Percentiles rank a stretch among this genome's conserved stretches.
phyloP scores from a whole-genome alignment of 208 protist genomes.

The Tritrichomonas foetus region DNA sequence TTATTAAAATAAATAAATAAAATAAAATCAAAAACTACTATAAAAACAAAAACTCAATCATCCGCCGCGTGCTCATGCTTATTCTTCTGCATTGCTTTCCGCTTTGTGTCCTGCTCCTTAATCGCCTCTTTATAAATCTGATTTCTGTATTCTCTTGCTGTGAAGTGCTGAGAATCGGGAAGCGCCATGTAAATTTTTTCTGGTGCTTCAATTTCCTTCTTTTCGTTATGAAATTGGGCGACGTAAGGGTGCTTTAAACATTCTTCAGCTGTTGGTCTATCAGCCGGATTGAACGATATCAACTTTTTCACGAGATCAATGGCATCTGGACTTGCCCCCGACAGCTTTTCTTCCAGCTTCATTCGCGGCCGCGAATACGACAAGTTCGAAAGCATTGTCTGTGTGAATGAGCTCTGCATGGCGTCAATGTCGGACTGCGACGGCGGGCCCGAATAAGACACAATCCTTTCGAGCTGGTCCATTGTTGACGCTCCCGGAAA shows the following conservation, averaged over 20 bases:
- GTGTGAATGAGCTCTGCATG: not conserved
- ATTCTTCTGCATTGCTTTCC: too few relatives aligned
- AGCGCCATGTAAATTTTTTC: not conserved
- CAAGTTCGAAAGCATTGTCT: conserved; percentile 14
- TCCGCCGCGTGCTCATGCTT: too few relatives aligned
- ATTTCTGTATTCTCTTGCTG: conserved; percentile 26
- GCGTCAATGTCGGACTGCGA: not conserved
- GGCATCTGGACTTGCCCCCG: not conserved
- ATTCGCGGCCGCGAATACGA: not conserved
- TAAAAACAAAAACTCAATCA: too few relatives aligned
- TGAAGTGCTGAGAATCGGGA: not conserved
- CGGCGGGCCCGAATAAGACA: not conserved
- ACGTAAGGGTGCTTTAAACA: not conserved
- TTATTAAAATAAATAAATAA: too few relatives aligned
- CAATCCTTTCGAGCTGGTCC: conserved; percentile 46
- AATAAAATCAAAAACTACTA: too few relatives aligned
- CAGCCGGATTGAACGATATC: not conserved
- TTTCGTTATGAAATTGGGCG: not conserved
- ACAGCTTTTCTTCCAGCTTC: not conserved
- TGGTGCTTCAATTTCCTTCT: not conserved
- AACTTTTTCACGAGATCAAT: conserved; percentile 14
- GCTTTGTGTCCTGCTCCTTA: too few relatives aligned
- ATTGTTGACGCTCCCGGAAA: conserved; percentile 46
- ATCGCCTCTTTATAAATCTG: not conserved
- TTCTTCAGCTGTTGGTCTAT: not conserved